Evolutionary conservation across 1,139 yeast genomes (phyloP), one percentile per base, ranked within the genome.

Genomic region (Yamadazyma diospyri): DNA sequence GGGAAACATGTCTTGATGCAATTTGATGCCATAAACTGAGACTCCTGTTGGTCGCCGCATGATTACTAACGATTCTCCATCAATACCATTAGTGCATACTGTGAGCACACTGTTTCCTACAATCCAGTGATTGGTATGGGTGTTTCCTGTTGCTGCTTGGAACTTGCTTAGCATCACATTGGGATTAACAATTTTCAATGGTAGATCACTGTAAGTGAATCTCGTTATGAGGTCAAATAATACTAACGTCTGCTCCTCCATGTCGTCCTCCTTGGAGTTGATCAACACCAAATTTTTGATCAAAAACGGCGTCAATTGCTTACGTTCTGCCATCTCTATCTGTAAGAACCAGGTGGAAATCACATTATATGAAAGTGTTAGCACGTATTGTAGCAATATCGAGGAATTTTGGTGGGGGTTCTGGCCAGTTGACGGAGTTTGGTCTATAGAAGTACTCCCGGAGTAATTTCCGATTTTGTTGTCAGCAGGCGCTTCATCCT

Each of bases 291-390:
- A 55, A 40, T 78, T 80, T 40, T 76, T 71, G 25, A 80, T 66
- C 11, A 87, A 68, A 47, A 76, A 87, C 2, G 84, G 70, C 1
- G 83, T 72, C 29, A 85, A 51, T 29, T 69, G 64, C 35, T 72
- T 70, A 29, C 95, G 61, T 32, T 80, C 80, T n/a, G 61, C 59
- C 42, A 81, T 44, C 19, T 70, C 68, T 49, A 86, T 70, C 35
- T 81, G 77, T 45, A 85, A 57, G 47, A 81, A 86, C 92, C 95
- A 84, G 29, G 75, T 70, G 2, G 83, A 68, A 26, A 87, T 74
- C 4, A 84, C 83, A 38, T 71, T 72, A 50, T 80, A 84, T 0
- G 95, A 84, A 32, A 82, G 59, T 1, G 78, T 65, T 16, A 76
- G 58, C 23, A 81, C 64, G 50, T 83, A 85, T 36, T 75, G 80